Percentiles rank a stretch among this genome's conserved stretches.
Conservation (phyloP, 495 filamentous ascomycete species). For the Xylaria curta region DNA sequence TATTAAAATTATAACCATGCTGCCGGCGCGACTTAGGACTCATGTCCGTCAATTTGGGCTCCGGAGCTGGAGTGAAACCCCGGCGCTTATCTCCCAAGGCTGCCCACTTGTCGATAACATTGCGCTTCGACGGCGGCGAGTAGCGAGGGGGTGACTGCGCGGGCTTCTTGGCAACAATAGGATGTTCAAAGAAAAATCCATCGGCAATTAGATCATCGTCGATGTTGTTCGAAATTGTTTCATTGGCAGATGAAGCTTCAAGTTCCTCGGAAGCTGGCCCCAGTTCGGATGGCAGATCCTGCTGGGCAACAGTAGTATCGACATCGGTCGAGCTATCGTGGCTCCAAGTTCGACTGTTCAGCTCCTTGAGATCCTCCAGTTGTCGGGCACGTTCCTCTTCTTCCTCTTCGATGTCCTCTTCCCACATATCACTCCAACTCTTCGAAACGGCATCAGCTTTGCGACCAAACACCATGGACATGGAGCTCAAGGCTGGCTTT, state of each 20-base stretch:
- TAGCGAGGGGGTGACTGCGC: conserved; percentile 53
- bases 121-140: conserved; percentile 56
- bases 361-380: conserved; percentile 67
- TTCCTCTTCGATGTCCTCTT: conserved; percentile 80
- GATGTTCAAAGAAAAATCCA: conserved; percentile 73
- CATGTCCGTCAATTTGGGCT: conserved; percentile 52
- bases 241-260: conserved; percentile 47
- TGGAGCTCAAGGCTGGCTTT: conserved; percentile 57
- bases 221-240: conserved; percentile 51
- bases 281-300: conserved; percentile 46
- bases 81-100: conserved; percentile 81
- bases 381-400: conserved; percentile 65
- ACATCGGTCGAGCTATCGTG: conserved; percentile 68
- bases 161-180: conserved; percentile 48
- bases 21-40: conserved; percentile 48
- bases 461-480: conserved; percentile 80
- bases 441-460: conserved; percentile 80
- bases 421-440: conserved; percentile 97
- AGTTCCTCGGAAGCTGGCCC: conserved; percentile 56
- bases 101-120: conserved; percentile 82
- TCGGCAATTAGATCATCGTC: conserved; percentile 66
- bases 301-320: conserved; percentile 54
- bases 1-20: conserved; percentile 42
- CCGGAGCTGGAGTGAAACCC: conserved; percentile 60
- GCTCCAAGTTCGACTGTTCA: conserved; percentile 82